phyloP scores from a whole-genome alignment of 257 asterid genomes.

The Verbena officinalis region DNA sequence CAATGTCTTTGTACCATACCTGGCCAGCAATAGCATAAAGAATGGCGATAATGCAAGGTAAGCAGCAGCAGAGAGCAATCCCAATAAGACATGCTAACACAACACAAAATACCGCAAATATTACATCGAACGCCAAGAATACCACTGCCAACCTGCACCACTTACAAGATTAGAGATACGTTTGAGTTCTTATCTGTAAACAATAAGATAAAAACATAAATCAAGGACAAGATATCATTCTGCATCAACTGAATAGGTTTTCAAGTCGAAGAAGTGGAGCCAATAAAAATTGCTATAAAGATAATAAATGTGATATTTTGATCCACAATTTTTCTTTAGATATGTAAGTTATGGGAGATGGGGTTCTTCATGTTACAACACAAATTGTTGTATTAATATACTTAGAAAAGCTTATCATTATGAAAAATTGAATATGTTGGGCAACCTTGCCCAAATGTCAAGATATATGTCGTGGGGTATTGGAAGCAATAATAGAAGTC shows the following conservation, averaged over 20 bases:
- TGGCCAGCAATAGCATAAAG: conserved; percentile 99
- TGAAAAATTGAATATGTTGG: neutral
- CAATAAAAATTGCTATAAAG: conserved; percentile 7
- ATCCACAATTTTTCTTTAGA: neutral
- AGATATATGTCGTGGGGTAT: neutral
- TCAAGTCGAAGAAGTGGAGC: conserved; percentile 5
- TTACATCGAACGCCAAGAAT: conserved; percentile 95
- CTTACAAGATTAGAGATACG: conserved; percentile 36
- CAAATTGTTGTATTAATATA: too few species aligned
- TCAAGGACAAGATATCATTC: conserved; percentile 1
- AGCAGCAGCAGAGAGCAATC: conserved; percentile 94
- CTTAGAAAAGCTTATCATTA: too few species aligned
- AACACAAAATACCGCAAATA: conserved; percentile 95
- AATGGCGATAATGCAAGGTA: conserved; percentile 96
- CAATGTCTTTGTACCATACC: conserved; percentile 43
- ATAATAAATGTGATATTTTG: neutral
- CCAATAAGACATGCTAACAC: conserved; percentile 94
- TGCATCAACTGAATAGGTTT: conserved; percentile 10
- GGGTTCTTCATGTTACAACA: too few species aligned
- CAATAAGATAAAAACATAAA: conserved; percentile 5
- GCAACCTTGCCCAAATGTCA: conserved; percentile 6
- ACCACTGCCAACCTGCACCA: conserved; percentile 94
- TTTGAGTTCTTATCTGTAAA: conserved; percentile 20
- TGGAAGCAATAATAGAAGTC: conserved; percentile 6
- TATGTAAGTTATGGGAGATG: too few species aligned